These are phyloP conservation scores for Glycine soja DNA, from an alignment of 306 rosid genomes.

Conservation along the genomic window DNA sequence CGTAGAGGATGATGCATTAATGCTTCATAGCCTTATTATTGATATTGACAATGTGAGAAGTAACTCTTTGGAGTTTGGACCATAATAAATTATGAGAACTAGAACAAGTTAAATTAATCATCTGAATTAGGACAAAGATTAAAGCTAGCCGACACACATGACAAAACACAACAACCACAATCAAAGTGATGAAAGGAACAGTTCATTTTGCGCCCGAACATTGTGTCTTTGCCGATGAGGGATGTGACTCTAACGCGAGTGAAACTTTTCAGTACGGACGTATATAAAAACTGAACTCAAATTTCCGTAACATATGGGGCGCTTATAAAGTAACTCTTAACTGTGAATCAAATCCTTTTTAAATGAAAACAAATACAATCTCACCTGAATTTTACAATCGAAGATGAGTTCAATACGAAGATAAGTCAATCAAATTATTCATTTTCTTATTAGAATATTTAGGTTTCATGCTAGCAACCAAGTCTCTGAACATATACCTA, in stretches of 20 bases:
- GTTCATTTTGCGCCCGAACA: background rate
- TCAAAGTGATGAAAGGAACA: background rate
- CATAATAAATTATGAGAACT: constrained; percentile 2
- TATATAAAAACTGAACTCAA: background rate
- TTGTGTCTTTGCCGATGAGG: too few relatives aligned
- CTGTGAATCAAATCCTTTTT: background rate
- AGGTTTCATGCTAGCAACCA: too few relatives aligned
- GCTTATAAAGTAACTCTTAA: background rate
- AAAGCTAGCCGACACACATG: background rate
- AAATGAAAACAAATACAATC: background rate
- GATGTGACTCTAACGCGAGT: background rate
- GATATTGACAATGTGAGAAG: background rate
- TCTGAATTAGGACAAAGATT: background rate
- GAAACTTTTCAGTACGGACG: background rate
- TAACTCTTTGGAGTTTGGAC: too few relatives aligned
- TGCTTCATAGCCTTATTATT: too few relatives aligned
- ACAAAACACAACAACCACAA: background rate
- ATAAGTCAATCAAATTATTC: too few relatives aligned
- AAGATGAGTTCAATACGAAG: too few relatives aligned
- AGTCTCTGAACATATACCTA: too few relatives aligned
- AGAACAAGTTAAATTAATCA: background rate
- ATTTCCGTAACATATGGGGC: background rate
- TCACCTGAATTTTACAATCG: too few relatives aligned
- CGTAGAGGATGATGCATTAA: background rate
- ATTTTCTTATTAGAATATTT: too few relatives aligned